Evolutionary conservation across 768 basidiomycete genomes (phyloP), one percentile per base, ranked within the genome.

Genomic region (Suillus fuscotomentosus): DNA sequence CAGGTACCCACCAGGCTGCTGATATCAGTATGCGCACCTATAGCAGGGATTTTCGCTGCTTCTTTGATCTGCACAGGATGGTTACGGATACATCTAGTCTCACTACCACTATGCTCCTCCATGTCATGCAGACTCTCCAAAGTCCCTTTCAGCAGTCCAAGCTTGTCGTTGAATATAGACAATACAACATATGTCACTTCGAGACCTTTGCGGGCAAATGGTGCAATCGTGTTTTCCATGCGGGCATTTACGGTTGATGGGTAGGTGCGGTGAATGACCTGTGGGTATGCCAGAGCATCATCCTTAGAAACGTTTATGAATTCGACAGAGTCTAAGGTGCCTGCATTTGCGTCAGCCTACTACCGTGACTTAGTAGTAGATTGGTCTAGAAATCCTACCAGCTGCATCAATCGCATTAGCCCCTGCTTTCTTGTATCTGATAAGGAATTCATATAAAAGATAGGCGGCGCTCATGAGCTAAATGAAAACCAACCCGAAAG

Each of bases 231-330:
- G 0, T 78, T 74, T 14, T 76, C 72, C 81, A 90, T 89, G 24
- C 78, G 78, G 2, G 78, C 77, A 50, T 82, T 77, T 27, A 86
- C 83, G 0, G 84, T 80, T 0, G 72, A 70, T 0, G 88, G 89
- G 69, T 92, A 92, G 1, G 80, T 78, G 22, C 88, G 81, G 27
- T 85, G 82, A 6, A 78, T 79, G 27, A 81, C 75, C 0, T 72
- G 66, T 0, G 89, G 90, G 76, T 82, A 90, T 0, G 86, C 81
- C 0, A 91, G 70, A 0, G 81, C 87, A 66, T 92, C 90, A 69
- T 92, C 89, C 70, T 89, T 88, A 0, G 88, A 78, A 39, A 90
- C 73, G 69, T 89, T 89, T 65, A 90, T 78, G 72, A 88, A 89
- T 69, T 90, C 87, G 5, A 81, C 80, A 1, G 80, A 80, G 69